Conservation (phyloP, 2,329 filamentous ascomycete genomes). For the Pseudocercospora musae region DNA sequence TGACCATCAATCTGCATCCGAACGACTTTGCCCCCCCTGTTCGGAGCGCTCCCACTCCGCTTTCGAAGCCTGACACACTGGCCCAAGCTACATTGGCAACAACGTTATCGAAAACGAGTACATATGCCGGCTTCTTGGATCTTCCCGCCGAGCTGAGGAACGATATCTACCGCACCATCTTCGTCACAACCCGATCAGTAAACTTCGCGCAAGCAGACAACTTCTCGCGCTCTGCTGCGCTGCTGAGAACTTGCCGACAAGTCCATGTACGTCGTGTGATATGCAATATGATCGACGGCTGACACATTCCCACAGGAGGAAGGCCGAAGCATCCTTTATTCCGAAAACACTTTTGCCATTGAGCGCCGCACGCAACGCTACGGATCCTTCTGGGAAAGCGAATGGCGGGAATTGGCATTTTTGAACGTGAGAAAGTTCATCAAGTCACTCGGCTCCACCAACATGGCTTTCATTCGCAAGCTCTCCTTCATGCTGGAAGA, state of each 20-base stretch:
- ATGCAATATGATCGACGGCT: slow-evolving; percentile 5
- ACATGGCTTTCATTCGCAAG: slow-evolving; percentile 46
- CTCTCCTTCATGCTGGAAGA: slow-evolving; percentile 47
- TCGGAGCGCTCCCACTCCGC: not conserved
- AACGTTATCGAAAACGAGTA: slow-evolving; percentile 17
- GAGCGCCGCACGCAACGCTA: slow-evolving; percentile 36
- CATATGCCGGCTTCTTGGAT: slow-evolving; percentile 29
- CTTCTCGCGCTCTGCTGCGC: slow-evolving; percentile 42
- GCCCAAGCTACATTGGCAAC: slow-evolving; percentile 17
- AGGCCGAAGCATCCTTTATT: slow-evolving; percentile 48
- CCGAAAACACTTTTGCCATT: slow-evolving; percentile 50
- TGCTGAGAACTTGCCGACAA: slow-evolving; percentile 47
- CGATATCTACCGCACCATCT: slow-evolving; percentile 45
- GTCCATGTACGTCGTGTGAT: slow-evolving; percentile 30
- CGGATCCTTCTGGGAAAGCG: slow-evolving; percentile 40
- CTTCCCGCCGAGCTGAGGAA: slow-evolving; percentile 47
- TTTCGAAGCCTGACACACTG: slow-evolving; percentile 13
- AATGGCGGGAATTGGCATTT: slow-evolving; percentile 36
- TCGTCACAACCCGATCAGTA: slow-evolving; percentile 37
- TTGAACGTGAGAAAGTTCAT: slow-evolving; percentile 43
- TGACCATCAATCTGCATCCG: slow-evolving; percentile 42
- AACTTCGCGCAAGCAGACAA: slow-evolving; percentile 37
- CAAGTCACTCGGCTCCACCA: slow-evolving; percentile 47
- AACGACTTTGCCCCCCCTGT: slow-evolving; percentile 10
- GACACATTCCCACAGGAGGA: slow-evolving; percentile 36